Percentiles rank a stretch among this genome's conserved stretches.
Evolutionary conservation across 2,329 filamentous ascomycete species (phyloP).

Genomic region (Erysiphe neolycopersici): DNA sequence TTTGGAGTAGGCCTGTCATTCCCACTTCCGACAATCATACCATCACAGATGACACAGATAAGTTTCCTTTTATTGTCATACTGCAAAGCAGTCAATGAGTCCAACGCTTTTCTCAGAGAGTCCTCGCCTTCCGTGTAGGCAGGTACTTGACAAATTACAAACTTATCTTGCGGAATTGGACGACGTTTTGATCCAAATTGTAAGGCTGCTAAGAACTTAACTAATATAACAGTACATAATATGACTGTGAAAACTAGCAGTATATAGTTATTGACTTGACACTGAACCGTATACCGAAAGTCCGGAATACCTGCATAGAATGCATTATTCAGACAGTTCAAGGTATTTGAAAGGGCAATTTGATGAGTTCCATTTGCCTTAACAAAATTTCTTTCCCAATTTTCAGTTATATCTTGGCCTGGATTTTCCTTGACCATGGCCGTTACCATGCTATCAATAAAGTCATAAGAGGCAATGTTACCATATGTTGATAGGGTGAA

Average conservation of each 20-base stretch:
- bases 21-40: slow-evolving; percentile 84
- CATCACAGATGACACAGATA: slow-evolving; percentile 88
- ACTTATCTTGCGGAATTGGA: slow-evolving; percentile 83
- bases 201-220: slow-evolving; percentile 81
- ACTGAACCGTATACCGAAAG: slow-evolving; percentile 51
- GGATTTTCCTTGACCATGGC: slow-evolving; percentile 47
- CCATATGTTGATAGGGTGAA: slow-evolving; percentile 37
- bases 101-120: slow-evolving; percentile 69
- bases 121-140: slow-evolving; percentile 97
- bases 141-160: slow-evolving; percentile 93
- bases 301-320: slow-evolving; percentile 69
- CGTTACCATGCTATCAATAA: slow-evolving; percentile 42
- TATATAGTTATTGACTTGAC: slow-evolving; percentile 76
- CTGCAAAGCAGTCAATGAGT: slow-evolving; percentile 77
- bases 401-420: slow-evolving; percentile 48
- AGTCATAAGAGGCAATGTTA: slow-evolving; percentile 28
- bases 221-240: slow-evolving; percentile 48
- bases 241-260: slow-evolving; percentile 69
- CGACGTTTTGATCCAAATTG: slow-evolving; percentile 82
- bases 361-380: slow-evolving; percentile 23
- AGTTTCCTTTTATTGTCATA: slow-evolving; percentile 98
- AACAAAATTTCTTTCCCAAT: slow-evolving; percentile 30
- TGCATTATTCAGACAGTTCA: slow-evolving; percentile 56
- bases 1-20: slow-evolving; percentile 94
- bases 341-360: slow-evolving; percentile 30